Evolutionary conservation across 495 filamentous ascomycete species (phyloP), one percentile per base, ranked within the genome.

Genomic region (Baudoinia panamericana): DNA sequence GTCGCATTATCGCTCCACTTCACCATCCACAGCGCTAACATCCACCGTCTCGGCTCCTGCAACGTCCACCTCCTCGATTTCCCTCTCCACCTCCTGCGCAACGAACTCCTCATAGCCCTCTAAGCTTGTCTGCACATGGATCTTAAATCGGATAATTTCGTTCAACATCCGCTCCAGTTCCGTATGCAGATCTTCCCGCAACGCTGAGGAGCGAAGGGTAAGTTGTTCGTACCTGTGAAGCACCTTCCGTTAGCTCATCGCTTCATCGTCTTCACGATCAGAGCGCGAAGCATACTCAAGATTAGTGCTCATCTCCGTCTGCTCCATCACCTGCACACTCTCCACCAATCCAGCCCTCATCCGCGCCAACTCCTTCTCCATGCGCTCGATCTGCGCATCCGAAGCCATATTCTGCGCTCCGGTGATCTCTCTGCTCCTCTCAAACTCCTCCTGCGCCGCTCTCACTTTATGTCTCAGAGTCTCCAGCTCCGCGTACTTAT

Each of bases 141-240:
- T 78, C 65, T 97, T 97, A 76, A 97, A 97, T 50, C 85, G 85
- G 66, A 95, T 93, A 56, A 96, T 78, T 54, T 95, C 87, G 63
- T 94, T 92, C 48, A 97, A 63, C 75, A 95, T 88, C 47, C 78
- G 81, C 65, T 93, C 92, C 43, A 93, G 82, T 58, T 93, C 90
- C 10, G 86, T 92, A 55, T 97, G 90, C 12, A 97, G 66, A 56
- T 93, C 86, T 61, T 97, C 90, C 23, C 90, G 76, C 20, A 94
- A 70, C 2, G 82, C 64, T 53, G 85, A 84, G 13, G 84, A 84
- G 17, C 75, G 75, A 19, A 93, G 72, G 5, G 77, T 87, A 8
- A 96, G 62, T 55, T 93, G 88, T 56, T 95, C 88, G 54, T 88
- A 93, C 52, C 82, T 85, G n/a, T n/a, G 45, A 10, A 24, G 12